A percentile compares a stretch with the other conserved stretches of the same genome.
These are phyloP conservation scores for Flaveria robusta DNA, from an alignment of 129 eudicot species.

Conservation along the genomic window DNA sequence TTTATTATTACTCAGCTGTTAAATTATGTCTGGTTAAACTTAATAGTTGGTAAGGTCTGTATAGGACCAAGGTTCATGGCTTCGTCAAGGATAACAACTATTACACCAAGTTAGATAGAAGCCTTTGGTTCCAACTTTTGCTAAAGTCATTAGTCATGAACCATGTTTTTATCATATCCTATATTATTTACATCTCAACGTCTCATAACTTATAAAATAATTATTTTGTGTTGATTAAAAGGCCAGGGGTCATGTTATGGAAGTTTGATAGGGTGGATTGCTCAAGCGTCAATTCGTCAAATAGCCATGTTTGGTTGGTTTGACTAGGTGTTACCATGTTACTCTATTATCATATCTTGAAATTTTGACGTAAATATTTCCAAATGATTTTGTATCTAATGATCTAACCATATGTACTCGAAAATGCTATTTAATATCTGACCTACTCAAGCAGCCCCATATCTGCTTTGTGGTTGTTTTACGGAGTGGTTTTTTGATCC, in stretches of 20 bases:
- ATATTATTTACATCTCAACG: not conserved
- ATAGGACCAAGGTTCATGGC: constrained; percentile 23
- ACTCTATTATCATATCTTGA: constrained; percentile 5
- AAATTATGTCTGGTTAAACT: not conserved
- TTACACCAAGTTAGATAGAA: constrained; percentile 6
- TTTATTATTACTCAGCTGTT: constrained; percentile 11
- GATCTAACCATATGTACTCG: constrained; percentile 27
- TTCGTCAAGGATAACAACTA: constrained; percentile 3
- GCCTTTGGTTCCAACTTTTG: not conserved
- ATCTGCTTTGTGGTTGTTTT: constrained; percentile 31
- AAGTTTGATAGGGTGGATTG: constrained; percentile 20
- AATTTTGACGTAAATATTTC: not conserved
- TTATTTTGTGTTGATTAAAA: constrained; percentile 14
- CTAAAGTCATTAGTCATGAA: constrained; percentile 5
- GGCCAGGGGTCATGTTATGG: constrained; percentile 5
- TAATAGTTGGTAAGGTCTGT: constrained; percentile 1
- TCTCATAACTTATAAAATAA: not conserved
- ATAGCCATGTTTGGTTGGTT: constrained; percentile 15
- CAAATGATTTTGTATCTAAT: constrained; percentile 8
- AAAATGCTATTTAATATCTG: constrained; percentile 10
- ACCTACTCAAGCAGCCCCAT: constrained; percentile 28
- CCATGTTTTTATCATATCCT: not conserved
- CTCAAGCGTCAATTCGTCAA: not conserved
- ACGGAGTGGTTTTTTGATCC: constrained; percentile 24
- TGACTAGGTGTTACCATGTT: not conserved